Evolutionary conservation across 176 grass and related monocot species (phyloP), one percentile per base, ranked within the genome.

Genomic region (Cenchrus fungigraminus): DNA sequence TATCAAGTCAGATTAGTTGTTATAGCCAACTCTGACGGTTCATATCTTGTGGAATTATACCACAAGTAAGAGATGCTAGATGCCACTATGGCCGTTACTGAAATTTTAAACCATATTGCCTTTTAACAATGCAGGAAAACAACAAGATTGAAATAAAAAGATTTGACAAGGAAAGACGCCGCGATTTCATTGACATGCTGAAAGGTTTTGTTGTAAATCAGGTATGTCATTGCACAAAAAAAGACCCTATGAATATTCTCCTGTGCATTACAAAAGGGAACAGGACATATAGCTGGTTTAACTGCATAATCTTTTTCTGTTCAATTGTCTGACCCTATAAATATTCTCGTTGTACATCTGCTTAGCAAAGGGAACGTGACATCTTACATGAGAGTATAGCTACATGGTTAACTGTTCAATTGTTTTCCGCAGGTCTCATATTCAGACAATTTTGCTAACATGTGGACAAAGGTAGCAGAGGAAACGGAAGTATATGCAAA

Each of bases 191-290:
- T 9, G 80, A 77, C 67, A 95, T 98, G 95, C 82, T 98, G 55
- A 98, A 95, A 92, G 95, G 89, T 63, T 98, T 93, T 90, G 91
- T 93, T 15, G 81, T 82, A 78, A 93, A 86, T 79, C 87, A 98
- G 95, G 95, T 97, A 95, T 15, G 69, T 8, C 45, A 17, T 47
- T n/a, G 12, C 72, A 40, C 79, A 29, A 22, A n/a, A 7, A 7
- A 79, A 57, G 49, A 62, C 47, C 11, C 29, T 0, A 6, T 47
- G n/a, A 69, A 50, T 65, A 70, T 14, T 61, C 59, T 43, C 10
- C 2, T 50, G 22, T 56, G 34, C 10, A 10, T 75, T 60, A 43
- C 49, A 43, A 37, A 42, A 17, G 14, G 20, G 20, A 53, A 52
- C 28, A 6, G 28, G 54, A 34, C 6, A 46, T 80, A 14, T 9